A percentile compares a stretch with the other conserved stretches of the same genome.
phyloP scores from a whole-genome alignment of 257 asterid genomes.

The Gentiana dahurica region DNA sequence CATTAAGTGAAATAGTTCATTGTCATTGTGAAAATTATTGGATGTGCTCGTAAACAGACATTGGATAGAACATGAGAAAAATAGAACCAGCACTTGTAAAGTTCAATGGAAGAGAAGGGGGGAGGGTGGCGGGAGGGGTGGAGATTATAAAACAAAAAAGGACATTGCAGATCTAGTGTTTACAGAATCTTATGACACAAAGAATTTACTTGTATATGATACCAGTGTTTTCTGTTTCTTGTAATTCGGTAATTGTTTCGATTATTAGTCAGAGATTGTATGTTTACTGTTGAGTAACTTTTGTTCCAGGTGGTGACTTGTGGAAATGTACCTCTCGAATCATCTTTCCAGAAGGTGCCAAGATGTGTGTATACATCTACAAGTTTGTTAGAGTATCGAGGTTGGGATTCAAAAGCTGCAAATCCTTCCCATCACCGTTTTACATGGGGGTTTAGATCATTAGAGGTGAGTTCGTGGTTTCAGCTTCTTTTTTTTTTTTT shows the following conservation, averaged over 20 bases:
- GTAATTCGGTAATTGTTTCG: background rate
- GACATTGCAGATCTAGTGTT: too few species aligned
- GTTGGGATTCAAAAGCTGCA: slow-evolving; percentile 74
- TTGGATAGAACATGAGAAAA: too few species aligned
- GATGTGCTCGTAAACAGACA: too few species aligned
- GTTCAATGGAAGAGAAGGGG: too few species aligned
- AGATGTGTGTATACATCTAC: slow-evolving; percentile 85
- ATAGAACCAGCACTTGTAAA: too few species aligned
- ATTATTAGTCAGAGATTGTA: background rate
- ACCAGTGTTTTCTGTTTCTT: background rate
- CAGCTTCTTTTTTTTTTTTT: background rate
- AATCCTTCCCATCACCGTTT: slow-evolving; percentile 67
- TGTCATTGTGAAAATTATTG: too few species aligned
- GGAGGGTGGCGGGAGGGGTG: too few species aligned
- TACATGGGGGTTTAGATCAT: slow-evolving; percentile 68
- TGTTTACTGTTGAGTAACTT: slow-evolving; percentile 3
- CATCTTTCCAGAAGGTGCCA: slow-evolving; percentile 81
- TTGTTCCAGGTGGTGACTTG: slow-evolving; percentile 77
- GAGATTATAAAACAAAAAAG: too few species aligned
- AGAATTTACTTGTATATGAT: too few species aligned
- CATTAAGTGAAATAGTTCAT: background rate
- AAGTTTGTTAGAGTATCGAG: slow-evolving; percentile 66
- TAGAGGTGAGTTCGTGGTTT: slow-evolving; percentile 43
- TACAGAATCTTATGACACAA: too few species aligned
- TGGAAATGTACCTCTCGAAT: slow-evolving; percentile 76